Base-by-base conservation (phyloP, 2,329 filamentous ascomycete species). In the Dactylellina parvicollis region DNA sequence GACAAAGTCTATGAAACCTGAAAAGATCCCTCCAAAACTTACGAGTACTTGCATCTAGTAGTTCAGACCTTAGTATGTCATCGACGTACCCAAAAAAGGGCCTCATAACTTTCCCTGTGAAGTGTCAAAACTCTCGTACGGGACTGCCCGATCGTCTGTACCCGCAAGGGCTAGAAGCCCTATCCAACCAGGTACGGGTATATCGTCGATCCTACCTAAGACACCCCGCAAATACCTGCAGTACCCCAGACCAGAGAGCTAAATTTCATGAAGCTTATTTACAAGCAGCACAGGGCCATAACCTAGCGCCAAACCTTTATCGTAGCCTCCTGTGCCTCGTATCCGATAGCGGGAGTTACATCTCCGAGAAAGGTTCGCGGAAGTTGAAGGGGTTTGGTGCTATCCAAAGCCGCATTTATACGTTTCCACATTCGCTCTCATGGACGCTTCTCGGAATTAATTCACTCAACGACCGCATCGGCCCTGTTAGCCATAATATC, bases 151-250 rank as follows among this genome's bases (percentile, higher is more conserved):
- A 52, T 59, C 62, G 62, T 50, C 34, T 59, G 50, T 67, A 42
- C 52, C 62, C 34, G 61, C 52, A 66, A 50, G 52, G 62, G 22
- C 32, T 34, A 8, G 26, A 42, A 59, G 42, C 42, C 52, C 30
- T 14, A 32, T 30, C 47, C 36, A 55, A 52, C 59, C 14, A 28
- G 46, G 42, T 36, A 8, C 34, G 24, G 28, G 22, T 12, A 18
- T 20, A 24, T 34, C 46, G 32, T 24, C 24, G 10, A 52, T 49
- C 20, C n/a, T 7, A 24, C 20, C 20, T 24, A 7, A 2, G 24
- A 20, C 30, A 54, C 47, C 59, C 59, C 47, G 36, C 59, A 55
- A 34, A 40, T n/a, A 46, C 22, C 46, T 14, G 42, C 18, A 46
- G 24, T 4, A 16, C 36, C 36, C 36, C 36, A 14, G 36, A 7